A percentile compares a stretch with the other conserved stretches of the same genome.
These are phyloP conservation scores for Neurospora sp. DNA, from an alignment of 495 filamentous ascomycete genomes.

Conservation along the genomic window DNA sequence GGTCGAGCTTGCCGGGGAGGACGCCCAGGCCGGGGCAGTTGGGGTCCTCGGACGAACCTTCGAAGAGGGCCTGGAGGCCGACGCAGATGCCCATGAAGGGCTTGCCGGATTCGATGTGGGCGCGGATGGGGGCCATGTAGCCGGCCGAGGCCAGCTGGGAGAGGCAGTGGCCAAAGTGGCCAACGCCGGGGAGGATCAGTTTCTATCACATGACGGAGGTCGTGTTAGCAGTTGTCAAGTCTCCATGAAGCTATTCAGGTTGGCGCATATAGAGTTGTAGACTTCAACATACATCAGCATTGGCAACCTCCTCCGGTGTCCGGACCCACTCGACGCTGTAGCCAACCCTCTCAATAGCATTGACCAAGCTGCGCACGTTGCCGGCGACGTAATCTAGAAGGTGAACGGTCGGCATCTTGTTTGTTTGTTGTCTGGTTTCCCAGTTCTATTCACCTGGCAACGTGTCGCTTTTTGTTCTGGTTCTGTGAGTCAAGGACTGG, in stretches of 20 bases:
- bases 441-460: neutral
- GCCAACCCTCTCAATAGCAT: constrained; percentile 90
- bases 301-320: constrained; percentile 67
- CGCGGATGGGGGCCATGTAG: constrained; percentile 67
- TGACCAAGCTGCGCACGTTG: constrained; percentile 89
- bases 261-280: neutral
- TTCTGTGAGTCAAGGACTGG: constrained; percentile 12
- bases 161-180: constrained; percentile 94
- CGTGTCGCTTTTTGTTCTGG: neutral
- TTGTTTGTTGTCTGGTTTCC: neutral
- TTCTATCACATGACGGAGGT: constrained; percentile 37
- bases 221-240: neutral
- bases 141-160: constrained; percentile 68
- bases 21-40: constrained; percentile 61
- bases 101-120: constrained; percentile 77
- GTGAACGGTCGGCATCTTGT: constrained; percentile 78
- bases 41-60: constrained; percentile 69
- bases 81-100: constrained; percentile 98
- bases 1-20: constrained; percentile 58
- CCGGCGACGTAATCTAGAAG: constrained; percentile 72
- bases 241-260: neutral
- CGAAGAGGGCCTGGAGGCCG: constrained; percentile 82
- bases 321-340: constrained; percentile 91
- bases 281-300: constrained; percentile 59
- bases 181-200: constrained; percentile 90